Evolutionary conservation across 176 grass and related monocot species (phyloP), one percentile per base, ranked within the genome.

Genomic region (Typha latifolia): DNA sequence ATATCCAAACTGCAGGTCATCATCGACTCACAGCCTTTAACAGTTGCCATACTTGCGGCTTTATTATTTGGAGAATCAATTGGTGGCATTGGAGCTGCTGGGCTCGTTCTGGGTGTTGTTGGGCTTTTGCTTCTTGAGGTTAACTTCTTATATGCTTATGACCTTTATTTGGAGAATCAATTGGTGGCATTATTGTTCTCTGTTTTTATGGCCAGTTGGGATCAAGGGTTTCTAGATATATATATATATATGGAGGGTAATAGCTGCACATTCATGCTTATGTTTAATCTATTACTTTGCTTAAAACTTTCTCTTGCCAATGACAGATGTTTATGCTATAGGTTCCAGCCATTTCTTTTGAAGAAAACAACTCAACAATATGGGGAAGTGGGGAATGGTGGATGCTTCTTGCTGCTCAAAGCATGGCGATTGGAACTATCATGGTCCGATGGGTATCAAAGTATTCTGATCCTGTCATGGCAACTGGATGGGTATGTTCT

Each of bases 351-450:
- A 13, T 90, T 55, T 82, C 81, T 70, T 49, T 90, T 69, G 81
- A 87, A 37, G 94, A 78, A 72, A 78, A 74, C 50, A 75, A 34
- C 56, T 62, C 74, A 21, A 57, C 83, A 55, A 77, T 99, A 49
- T 99, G 83, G 94, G 85, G 85, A 68, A 99, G 94, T 77, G 94
- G 94, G 23, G 94, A 92, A 77, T 93, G 75, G 83, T 87, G 84
- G 89, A 90, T 99, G 94, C 85, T 92, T 85, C 85, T 99, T 64
- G 90, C 93, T n/a, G 93, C 88, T 50, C 89, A 99, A 87, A 97
- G 94, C 83, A 93, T 99, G 88, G 94, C 86, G 2, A 51, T 99
- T 0, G 89, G 94, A 66, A 97, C 94, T 62, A 81, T 97, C 53
- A 92, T 96, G 93, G 85, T 91, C 18, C 82, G 88, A 12, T 96